phyloP scores from a whole-genome alignment of 2,329 filamentous ascomycete genomes.

The Verticillium klebahnii region DNA sequence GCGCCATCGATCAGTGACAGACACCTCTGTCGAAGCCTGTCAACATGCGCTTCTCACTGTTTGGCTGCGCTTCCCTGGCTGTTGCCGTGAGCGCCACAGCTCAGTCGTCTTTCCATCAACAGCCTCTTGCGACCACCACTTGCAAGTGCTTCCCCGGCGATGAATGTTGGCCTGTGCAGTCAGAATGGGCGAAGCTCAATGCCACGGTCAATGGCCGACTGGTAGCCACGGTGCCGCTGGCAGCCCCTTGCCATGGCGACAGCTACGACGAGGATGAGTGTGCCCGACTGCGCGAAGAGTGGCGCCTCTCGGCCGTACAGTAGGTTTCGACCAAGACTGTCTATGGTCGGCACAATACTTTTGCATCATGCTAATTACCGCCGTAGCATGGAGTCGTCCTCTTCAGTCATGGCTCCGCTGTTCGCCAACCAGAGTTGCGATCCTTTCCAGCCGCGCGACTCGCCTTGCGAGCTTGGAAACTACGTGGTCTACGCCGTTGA shows the following conservation, averaged over 20 bases:
- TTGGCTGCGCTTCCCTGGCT: background rate
- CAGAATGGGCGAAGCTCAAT: slow-evolving; percentile 26
- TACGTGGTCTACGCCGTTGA: slow-evolving; percentile 36
- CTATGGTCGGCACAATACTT: background rate
- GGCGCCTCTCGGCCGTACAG: slow-evolving; percentile 8
- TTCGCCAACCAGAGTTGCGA: slow-evolving; percentile 37
- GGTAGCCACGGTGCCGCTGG: slow-evolving; percentile 20
- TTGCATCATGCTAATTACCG: background rate
- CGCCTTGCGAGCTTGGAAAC: slow-evolving; percentile 38
- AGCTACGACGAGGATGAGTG: background rate
- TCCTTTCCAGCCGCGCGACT: slow-evolving; percentile 29
- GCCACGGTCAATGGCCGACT: slow-evolving; percentile 29
- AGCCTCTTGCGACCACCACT: slow-evolving; percentile 11
- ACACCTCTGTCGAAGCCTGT: background rate
- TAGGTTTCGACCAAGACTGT: background rate
- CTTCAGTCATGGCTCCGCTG: slow-evolving; percentile 22
- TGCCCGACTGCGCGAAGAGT: slow-evolving; percentile 20
- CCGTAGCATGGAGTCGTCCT: slow-evolving; percentile 17
- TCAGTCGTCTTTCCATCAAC: background rate
- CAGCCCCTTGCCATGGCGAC: slow-evolving; percentile 27
- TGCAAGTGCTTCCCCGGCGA: slow-evolving; percentile 27
- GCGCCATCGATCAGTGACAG: no score
- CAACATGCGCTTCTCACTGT: background rate
- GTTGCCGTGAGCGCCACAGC: background rate
- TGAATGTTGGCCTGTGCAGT: slow-evolving; percentile 22